Conservation (phyloP, 805 yeast species). For the Hanseniaspora meyeri region DNA sequence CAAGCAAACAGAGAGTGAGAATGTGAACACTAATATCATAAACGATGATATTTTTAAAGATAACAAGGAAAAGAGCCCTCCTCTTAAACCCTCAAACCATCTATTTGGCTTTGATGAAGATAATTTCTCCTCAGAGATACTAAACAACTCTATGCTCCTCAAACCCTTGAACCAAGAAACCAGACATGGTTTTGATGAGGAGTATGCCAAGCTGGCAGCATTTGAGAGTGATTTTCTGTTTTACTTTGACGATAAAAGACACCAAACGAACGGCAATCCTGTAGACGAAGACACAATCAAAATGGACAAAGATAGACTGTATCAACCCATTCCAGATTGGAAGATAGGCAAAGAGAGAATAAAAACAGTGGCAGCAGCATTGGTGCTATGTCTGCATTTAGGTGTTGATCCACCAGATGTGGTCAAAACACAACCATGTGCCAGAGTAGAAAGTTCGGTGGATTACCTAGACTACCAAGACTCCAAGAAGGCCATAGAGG, state of each 20-base stretch:
- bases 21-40: neutral
- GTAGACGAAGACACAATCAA: conserved; percentile 41
- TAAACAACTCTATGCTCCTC: conserved; percentile 23
- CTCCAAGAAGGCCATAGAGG: conserved; percentile 80
- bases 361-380: conserved; percentile 85
- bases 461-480: conserved; percentile 76
- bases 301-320: conserved; percentile 35
- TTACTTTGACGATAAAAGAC: conserved; percentile 85
- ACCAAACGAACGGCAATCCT: conserved; percentile 80
- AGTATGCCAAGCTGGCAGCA: conserved; percentile 36
- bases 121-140: neutral
- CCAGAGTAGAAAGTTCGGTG: conserved; percentile 83
- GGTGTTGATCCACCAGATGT: conserved; percentile 98
- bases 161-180: conserved; percentile 43
- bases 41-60: neutral
- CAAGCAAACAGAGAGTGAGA: neutral
- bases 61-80: neutral
- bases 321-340: conserved; percentile 79
- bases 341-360: conserved; percentile 79
- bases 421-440: conserved; percentile 84
- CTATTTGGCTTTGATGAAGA: neutral
- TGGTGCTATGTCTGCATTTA: conserved; percentile 76
- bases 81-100: neutral
- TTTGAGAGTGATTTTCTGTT: conserved; percentile 60
- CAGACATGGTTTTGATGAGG: conserved; percentile 60